Evolutionary conservation across 106 monocot genomes (phyloP).

Genomic region (Dendrobium chrysotoxum): DNA sequence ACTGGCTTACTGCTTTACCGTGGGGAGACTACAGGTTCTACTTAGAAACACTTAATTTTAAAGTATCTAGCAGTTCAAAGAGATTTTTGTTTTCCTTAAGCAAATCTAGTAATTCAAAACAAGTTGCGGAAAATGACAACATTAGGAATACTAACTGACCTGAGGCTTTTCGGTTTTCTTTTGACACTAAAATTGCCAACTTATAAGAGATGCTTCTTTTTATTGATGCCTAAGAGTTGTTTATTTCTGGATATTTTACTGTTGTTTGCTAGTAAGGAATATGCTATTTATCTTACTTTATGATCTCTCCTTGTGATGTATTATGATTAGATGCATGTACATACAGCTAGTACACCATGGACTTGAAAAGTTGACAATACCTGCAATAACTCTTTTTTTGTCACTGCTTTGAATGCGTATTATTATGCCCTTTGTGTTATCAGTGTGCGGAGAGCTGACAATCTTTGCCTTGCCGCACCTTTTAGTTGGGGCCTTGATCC

Average conservation of each 20-base stretch:
- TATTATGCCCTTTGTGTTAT: no score
- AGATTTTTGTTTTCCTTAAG: neutral
- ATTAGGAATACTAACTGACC: neutral
- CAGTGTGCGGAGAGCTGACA: no score
- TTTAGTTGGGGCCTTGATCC: no score
- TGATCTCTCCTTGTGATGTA: no score
- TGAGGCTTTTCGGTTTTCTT: no score
- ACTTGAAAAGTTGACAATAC: neutral
- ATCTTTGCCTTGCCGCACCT: no score
- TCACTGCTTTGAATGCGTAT: no score
- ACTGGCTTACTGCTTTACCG: constrained; percentile 95
- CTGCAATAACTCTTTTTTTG: no score
- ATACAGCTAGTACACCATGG: neutral
- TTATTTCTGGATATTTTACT: neutral
- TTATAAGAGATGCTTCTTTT: neutral
- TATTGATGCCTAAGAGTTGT: neutral
- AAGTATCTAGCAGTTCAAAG: neutral
- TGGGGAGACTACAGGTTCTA: constrained; percentile 97
- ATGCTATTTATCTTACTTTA: no score
- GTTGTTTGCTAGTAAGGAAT: no score
- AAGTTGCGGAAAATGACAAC: neutral
- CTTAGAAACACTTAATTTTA: neutral
- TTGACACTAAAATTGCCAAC: neutral
- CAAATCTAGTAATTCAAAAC: neutral
- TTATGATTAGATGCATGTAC: no score